Conservation (phyloP, 148 eudicot species). For the Heliamphora exappendiculata region DNA sequence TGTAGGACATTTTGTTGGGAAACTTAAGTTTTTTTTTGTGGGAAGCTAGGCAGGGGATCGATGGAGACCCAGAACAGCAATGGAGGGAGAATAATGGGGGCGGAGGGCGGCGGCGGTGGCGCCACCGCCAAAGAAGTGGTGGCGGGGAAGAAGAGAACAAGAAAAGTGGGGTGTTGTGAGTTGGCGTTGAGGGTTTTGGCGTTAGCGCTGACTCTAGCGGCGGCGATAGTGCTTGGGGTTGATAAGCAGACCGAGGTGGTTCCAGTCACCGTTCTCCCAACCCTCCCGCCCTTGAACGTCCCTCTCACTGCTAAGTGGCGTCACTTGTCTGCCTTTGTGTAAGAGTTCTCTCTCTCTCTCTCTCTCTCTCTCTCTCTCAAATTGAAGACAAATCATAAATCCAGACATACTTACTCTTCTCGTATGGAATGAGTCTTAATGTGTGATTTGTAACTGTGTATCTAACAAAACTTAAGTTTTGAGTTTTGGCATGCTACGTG, state of each 20-base stretch:
- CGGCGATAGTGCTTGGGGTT: slow-evolving; percentile 56
- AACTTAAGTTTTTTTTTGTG: neutral
- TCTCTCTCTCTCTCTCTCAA: neutral
- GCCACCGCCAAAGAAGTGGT: slow-evolving; percentile 13
- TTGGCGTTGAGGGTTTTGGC: slow-evolving; percentile 45
- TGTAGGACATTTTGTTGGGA: neutral
- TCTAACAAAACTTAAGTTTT: too few species aligned
- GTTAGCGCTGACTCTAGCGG: slow-evolving; percentile 36
- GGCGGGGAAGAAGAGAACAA: too few species aligned
- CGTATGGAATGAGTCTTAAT: too few species aligned
- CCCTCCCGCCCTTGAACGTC: slow-evolving; percentile 48
- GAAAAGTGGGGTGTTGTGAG: slow-evolving; percentile 18
- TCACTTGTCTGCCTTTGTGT: slow-evolving; percentile 75
- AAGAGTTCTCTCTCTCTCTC: slow-evolving; percentile 16
- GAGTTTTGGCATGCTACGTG: too few species aligned
- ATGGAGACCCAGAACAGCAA: neutral
- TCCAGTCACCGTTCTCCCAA: slow-evolving; percentile 33
- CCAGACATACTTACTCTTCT: too few species aligned
- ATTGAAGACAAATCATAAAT: too few species aligned
- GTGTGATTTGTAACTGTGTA: too few species aligned
- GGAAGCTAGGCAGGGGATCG: too few species aligned
- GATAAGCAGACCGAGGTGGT: slow-evolving; percentile 51
- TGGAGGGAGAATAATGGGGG: neutral
- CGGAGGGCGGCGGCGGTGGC: slow-evolving; percentile 8
- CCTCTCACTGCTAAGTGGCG: slow-evolving; percentile 52